A percentile compares a stretch with the other conserved stretches of the same genome.
phyloP scores from a whole-genome alignment of 2,329 filamentous ascomycete species.

The Trichophyton mentagrophytes region DNA sequence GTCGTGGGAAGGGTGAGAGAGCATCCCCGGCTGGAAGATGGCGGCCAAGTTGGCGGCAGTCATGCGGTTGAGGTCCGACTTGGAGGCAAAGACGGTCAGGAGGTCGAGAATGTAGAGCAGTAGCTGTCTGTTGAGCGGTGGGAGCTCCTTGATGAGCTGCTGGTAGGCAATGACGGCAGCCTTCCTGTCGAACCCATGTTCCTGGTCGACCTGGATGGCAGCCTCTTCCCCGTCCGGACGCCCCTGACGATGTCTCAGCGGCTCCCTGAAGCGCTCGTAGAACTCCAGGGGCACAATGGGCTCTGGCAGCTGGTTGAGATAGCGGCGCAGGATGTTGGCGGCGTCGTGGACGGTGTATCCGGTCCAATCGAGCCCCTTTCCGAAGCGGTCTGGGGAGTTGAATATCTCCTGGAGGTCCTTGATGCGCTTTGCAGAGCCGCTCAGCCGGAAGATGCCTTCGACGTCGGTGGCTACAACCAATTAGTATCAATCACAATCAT shows the following conservation, averaged over 20 bases:
- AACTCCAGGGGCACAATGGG: constrained; percentile 90
- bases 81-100: constrained; percentile 90
- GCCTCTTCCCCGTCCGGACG: constrained; percentile 60
- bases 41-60: constrained; percentile 85
- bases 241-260: constrained; percentile 55
- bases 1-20: constrained; percentile 86
- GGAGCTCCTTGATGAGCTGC: constrained; percentile 78
- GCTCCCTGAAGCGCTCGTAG: constrained; percentile 81
- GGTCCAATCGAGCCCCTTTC: constrained; percentile 92
- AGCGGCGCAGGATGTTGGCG: constrained; percentile 86
- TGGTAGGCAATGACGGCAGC: constrained; percentile 76
- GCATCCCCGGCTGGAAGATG: constrained; percentile 93
- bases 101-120: constrained; percentile 92
- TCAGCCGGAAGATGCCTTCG: constrained; percentile 92
- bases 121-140: constrained; percentile 82
- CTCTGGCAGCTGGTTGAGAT: constrained; percentile 91
- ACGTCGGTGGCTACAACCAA: constrained; percentile 64
- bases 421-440: constrained; percentile 93
- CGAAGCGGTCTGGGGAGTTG: constrained; percentile 87
- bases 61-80: constrained; percentile 95
- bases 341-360: constrained; percentile 98
- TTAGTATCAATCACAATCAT: constrained; percentile 18
- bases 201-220: constrained; percentile 49
- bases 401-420: constrained; percentile 89
- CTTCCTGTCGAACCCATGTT: constrained; percentile 60